These are phyloP conservation scores for Cryptococcus wingfieldii DNA, from an alignment of 1,284 basidiomycete genomes.

Conservation along the genomic window DNA sequence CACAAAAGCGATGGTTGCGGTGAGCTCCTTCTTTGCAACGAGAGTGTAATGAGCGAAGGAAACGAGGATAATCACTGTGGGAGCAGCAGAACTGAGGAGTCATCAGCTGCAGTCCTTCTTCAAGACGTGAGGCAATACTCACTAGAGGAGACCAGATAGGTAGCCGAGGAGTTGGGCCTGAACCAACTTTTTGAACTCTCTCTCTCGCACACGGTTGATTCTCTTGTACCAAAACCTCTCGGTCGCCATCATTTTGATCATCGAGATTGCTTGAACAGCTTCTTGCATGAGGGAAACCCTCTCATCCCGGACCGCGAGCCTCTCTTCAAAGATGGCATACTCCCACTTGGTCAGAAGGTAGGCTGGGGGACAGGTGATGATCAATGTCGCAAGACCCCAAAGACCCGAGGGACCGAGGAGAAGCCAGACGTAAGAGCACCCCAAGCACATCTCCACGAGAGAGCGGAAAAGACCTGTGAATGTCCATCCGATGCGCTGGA, in stretches of 20 bases:
- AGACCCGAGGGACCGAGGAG: slow-evolving; percentile 59
- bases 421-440: slow-evolving; percentile 72
- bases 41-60: slow-evolving; percentile 59
- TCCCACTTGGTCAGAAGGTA: slow-evolving; percentile 77
- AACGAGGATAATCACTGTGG: slow-evolving; percentile 38
- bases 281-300: slow-evolving; percentile 86
- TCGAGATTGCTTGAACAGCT: slow-evolving; percentile 80
- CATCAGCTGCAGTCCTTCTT: neutral
- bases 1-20: slow-evolving; percentile 73
- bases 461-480: slow-evolving; percentile 55
- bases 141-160: slow-evolving; percentile 27
- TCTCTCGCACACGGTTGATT: slow-evolving; percentile 67
- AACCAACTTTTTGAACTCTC: slow-evolving; percentile 71
- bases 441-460: slow-evolving; percentile 70
- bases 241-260: slow-evolving; percentile 94
- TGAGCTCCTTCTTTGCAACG: slow-evolving; percentile 57
- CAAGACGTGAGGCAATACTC: neutral
- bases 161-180: slow-evolving; percentile 22
- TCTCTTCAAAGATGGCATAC: slow-evolving; percentile 70
- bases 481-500: slow-evolving; percentile 16
- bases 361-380: slow-evolving; percentile 65
- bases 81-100: slow-evolving; percentile 34
- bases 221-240: slow-evolving; percentile 77
- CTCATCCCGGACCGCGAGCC: slow-evolving; percentile 82
- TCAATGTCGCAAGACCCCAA: slow-evolving; percentile 23